Conservation (phyloP, 2,329 filamentous ascomycete genomes). For the Thelonectria olida region DNA sequence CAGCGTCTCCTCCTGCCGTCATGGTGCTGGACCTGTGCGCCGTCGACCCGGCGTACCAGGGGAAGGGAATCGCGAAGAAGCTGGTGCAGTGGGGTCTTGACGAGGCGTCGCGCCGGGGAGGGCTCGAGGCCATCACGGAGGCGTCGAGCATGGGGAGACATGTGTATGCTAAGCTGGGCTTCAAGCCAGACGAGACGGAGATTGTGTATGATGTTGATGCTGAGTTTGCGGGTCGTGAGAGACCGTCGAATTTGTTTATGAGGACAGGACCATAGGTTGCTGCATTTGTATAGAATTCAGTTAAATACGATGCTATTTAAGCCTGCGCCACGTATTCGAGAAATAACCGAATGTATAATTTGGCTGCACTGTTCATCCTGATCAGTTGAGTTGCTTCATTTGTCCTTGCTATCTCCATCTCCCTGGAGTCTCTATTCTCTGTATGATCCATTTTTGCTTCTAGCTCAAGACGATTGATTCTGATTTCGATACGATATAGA, state of each 20-base stretch:
- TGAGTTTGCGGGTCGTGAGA: conserved; percentile 48
- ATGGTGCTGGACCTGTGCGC: conserved; percentile 61
- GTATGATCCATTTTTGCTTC: no score
- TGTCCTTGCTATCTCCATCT: no score
- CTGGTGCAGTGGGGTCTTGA: conserved; percentile 59
- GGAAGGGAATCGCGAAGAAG: conserved; percentile 54
- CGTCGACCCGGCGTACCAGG: conserved; percentile 63
- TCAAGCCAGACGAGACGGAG: conserved; percentile 51
- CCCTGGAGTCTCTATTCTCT: no score
- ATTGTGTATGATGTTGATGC: conserved; percentile 54
- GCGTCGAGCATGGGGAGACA: conserved; percentile 58
- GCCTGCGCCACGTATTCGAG: no score
- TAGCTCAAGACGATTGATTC: no score
- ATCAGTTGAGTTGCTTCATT: no score
- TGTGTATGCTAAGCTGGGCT: conserved; percentile 58
- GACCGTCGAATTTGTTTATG: conserved; percentile 59
- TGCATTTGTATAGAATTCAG: no score
- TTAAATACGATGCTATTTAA: no score
- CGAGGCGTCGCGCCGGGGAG: conserved; percentile 51
- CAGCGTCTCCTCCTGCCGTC: conserved; percentile 51
- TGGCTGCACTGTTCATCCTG: no score
- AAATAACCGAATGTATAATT: no score
- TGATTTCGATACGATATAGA: no score
- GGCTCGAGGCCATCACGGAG: conserved; percentile 55
- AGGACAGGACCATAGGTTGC: conserved; percentile 47